Conservation (phyloP, 208 protist species). For the Acanthamoeba triangularis region DNA sequence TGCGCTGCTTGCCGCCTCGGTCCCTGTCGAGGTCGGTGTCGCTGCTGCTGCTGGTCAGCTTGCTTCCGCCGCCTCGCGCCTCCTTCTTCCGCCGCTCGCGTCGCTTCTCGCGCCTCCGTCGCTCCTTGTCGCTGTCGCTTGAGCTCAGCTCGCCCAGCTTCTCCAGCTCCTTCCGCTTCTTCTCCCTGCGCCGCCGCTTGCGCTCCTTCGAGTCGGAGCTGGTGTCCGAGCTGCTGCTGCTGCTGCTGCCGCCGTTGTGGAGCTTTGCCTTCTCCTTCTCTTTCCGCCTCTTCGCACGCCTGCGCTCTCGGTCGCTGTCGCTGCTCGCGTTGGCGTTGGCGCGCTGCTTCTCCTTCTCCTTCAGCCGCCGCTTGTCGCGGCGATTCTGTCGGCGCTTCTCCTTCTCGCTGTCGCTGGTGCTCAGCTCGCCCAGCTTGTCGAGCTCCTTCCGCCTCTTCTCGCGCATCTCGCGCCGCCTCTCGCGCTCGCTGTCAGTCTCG, state of each 20-base stretch:
- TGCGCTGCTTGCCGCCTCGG: neutral
- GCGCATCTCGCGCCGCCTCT: conserved; percentile 5
- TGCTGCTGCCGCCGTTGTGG: neutral
- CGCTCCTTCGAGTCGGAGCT: neutral
- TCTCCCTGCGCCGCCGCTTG: neutral
- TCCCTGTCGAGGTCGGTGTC: neutral
- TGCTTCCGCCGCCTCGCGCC: neutral
- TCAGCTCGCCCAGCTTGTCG: conserved; percentile 31
- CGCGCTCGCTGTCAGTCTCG: conserved; percentile 19
- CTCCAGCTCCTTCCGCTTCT: conserved; percentile 8
- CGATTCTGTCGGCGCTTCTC: conserved; percentile 20
- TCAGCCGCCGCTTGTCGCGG: neutral
- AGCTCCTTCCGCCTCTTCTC: conserved; percentile 30
- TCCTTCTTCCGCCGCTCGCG: neutral
- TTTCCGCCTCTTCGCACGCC: neutral
- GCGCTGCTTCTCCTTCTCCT: conserved; percentile 21
- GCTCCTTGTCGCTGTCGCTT: neutral
- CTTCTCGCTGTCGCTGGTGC: conserved; percentile 53
- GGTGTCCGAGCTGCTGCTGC: neutral
- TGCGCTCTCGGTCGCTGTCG: conserved; percentile 14
- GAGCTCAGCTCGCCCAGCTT: conserved; percentile 32
- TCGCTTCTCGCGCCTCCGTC: conserved; percentile 1
- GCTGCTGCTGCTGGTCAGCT: neutral
- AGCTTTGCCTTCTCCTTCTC: neutral
- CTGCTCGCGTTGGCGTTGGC: neutral